These are phyloP conservation scores for Biscogniauxia mediterranea DNA, from an alignment of 2,329 filamentous ascomycete species.

Conservation along the genomic window DNA sequence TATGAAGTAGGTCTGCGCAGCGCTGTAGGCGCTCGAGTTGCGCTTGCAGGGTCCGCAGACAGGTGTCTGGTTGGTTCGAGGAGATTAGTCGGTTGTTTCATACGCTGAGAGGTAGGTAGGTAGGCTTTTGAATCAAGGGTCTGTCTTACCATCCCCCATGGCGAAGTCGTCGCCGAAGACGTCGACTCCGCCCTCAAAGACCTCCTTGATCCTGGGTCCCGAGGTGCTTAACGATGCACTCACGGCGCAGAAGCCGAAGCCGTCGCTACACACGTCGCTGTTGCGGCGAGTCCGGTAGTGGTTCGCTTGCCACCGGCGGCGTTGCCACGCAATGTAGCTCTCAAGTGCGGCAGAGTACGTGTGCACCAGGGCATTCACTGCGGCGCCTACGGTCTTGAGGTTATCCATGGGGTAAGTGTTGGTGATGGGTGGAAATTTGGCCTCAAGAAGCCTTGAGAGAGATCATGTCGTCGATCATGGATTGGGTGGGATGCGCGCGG, in stretches of 20 bases:
- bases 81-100: neutral
- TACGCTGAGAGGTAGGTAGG: neutral
- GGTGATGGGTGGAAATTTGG: neutral
- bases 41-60: conserved; percentile 29
- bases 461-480: neutral
- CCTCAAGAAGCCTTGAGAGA: neutral
- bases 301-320: conserved; percentile 32
- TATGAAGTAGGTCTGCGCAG: conserved; percentile 29
- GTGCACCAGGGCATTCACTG: conserved; percentile 31
- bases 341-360: conserved; percentile 32
- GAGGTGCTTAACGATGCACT: conserved; percentile 36
- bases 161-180: conserved; percentile 37
- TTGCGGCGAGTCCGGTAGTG: conserved; percentile 29
- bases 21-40: conserved; percentile 30
- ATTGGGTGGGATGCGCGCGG: too few relatives aligned
- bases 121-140: neutral
- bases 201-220: conserved; percentile 30
- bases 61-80: conserved; percentile 21
- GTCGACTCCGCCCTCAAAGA: conserved; percentile 33
- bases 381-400: conserved; percentile 28
- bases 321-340: conserved; percentile 37
- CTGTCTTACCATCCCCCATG: conserved; percentile 34
- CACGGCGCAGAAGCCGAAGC: conserved; percentile 32
- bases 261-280: conserved; percentile 4
- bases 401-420: conserved; percentile 7